Evolutionary conservation across 192 early-diverging fungal genomes (phyloP), one percentile per base, ranked within the genome.

Genomic region (Coemansia sp.): DNA sequence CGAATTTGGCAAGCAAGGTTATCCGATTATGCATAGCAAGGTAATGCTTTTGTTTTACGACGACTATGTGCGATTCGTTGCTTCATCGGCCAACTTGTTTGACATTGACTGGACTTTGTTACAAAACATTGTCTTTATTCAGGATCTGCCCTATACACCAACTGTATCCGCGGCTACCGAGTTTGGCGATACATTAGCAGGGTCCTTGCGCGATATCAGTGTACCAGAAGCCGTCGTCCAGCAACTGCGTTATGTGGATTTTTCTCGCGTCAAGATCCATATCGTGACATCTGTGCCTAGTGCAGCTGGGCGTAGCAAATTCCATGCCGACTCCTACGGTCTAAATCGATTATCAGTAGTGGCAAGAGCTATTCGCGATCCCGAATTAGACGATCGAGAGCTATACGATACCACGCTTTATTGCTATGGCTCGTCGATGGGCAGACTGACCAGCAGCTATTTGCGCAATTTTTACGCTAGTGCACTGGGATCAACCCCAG

Each of bases 111-210:
- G 87, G 83, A 62, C 77, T 8, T 69, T 86, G 17, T 59, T 91
- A 13, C 83, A 86, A 9, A 91, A 91, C 70, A 85, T 85, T 5
- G 65, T 91, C 22, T 91, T 84, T 74, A 86, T 91, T 11, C 89
- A 91, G 60, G 89, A 91, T 53, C 83, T 91, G 46, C 75, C 79
- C 2, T 41, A 76, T 19, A 76, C 70, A 0, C 41, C 76, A 12
- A 45, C 60, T 0, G 32, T 51, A 0, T 44, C 55, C 0, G 46
- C 51, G 1, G 32, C 78, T 0, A 80, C 81, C 0, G 62, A 64
- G 5, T 91, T 91, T 76, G 80, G 85, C 4, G n/a, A 40, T 7
- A 66, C 76, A 15, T 59, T 91, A 22, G 39, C 65, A 12, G 69
- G 80, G 8, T 82, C 81, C 15, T 44, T 91, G 40, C 69, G 69